Base-by-base conservation (phyloP, 805 yeast species). In the Debaryomyces castellii region DNA sequence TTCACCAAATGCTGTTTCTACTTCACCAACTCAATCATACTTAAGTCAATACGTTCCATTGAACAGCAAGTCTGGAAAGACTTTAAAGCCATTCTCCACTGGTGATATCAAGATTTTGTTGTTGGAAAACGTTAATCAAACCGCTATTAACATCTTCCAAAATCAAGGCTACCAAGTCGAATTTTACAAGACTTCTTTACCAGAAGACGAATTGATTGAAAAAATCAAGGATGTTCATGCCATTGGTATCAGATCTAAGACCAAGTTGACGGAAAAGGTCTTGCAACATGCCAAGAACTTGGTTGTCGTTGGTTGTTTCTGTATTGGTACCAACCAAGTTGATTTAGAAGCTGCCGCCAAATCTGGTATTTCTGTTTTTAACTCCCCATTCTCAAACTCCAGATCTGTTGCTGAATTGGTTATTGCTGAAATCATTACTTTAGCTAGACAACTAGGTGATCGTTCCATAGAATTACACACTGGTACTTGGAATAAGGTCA, bases 281-380 rank as follows among this genome's bases (percentile, higher is more conserved):
- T 76, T 94, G 58, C 76, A 81, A 52, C 88, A 87, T 58, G 99
- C 99, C 47, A 86, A 84, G 66, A 89, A 92, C 74, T 78, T 94
- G 69, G 87, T 87, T 22, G 91, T 82, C 25, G 76, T 94, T 69
- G 99, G 99, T 47, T 94, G 99, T 76, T 94, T 94, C 87, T 94
- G 99, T 79, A 94, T 94, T 57, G 99, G 99, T 62, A 94, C 98
- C 50, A 94, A 94, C 75, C 99, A 94, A 74, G 99, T 94, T 45
- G 95, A 94, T 67, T 78, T 91, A 52, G 88, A 87, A 56, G 87
- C 65, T 59, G 99, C 99, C 46, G 97, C 98, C 52, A 81, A 85
- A 60, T 79, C 81, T 41, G 99, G 99, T 73, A 81, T 92, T 66
- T 91, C 97, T 39, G 99, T 94, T 20, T 94, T 94, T 85, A 89